phyloP scores from a whole-genome alignment of 371 early-diverging fungal species.

The Mucor velutinosus region DNA sequence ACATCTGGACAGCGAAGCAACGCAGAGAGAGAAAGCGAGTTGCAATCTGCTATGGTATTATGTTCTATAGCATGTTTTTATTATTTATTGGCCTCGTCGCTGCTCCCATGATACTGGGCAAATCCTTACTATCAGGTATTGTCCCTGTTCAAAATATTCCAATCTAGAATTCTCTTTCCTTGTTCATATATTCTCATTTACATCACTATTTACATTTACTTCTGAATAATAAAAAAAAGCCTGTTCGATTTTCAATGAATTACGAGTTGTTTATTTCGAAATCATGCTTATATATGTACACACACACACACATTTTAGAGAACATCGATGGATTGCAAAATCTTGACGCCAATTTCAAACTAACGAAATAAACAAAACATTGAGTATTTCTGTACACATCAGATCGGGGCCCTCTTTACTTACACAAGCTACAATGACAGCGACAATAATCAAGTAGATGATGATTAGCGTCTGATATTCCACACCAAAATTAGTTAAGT shows the following conservation, averaged over 20 bases:
- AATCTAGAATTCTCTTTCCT: constrained; percentile 16
- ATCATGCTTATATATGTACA: too few species aligned
- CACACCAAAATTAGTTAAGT: constrained; percentile 65
- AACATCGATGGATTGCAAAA: constrained; percentile 42
- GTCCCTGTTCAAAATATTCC: constrained; percentile 29
- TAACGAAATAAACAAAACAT: constrained; percentile 15
- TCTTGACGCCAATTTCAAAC: constrained; percentile 57
- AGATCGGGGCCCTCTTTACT: constrained; percentile 37
- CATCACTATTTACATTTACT: too few species aligned
- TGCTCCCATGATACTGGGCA: constrained; percentile 59
- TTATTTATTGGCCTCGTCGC: constrained; percentile 62
- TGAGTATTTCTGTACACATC: neutral
- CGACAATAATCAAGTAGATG: constrained; percentile 62
- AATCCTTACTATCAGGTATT: constrained; percentile 16
- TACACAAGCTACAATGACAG: constrained; percentile 66
- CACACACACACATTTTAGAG: constrained; percentile 14
- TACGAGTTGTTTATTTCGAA: neutral
- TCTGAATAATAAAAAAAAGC: too few species aligned
- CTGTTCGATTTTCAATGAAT: too few species aligned
- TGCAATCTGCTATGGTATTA: constrained; percentile 67
- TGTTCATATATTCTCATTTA: neutral
- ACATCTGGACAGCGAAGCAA: constrained; percentile 74
- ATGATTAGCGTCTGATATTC: constrained; percentile 70
- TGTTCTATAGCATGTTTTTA: constrained; percentile 67
- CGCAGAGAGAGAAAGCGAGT: constrained; percentile 59